phyloP scores from a whole-genome alignment of 805 yeast genomes.

The Starmera caribaea region DNA sequence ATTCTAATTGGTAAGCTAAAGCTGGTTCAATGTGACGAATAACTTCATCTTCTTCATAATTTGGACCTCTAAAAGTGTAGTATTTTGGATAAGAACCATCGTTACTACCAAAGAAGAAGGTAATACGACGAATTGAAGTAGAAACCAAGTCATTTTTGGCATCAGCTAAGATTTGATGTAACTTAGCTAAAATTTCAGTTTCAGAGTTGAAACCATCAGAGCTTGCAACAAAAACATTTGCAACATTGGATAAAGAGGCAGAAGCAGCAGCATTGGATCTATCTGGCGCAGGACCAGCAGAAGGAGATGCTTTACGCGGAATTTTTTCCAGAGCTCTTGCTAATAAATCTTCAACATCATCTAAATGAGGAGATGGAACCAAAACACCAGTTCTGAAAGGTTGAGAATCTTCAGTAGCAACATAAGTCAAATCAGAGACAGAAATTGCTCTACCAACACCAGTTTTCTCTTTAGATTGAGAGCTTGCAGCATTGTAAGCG shows the following conservation, averaged over 20 bases:
- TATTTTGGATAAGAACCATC: conserved; percentile 90
- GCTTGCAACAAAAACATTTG: conserved; percentile 67
- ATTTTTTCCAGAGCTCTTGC: conserved; percentile 64
- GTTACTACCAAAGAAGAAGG: conserved; percentile 78
- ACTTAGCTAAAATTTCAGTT: conserved; percentile 51
- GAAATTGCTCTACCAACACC: conserved; percentile 79
- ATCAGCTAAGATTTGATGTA: conserved; percentile 57
- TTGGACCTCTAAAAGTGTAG: conserved; percentile 89
- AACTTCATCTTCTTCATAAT: conserved; percentile 77
- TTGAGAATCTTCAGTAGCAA: conserved; percentile 57
- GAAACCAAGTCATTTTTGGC: conserved; percentile 59
- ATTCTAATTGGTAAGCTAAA: conserved; percentile 91
- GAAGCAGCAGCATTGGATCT: conserved; percentile 24
- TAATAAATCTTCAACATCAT: conserved; percentile 81
- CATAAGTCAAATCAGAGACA: conserved; percentile 83
- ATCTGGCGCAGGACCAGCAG: conserved; percentile 39
- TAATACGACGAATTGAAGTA: conserved; percentile 81
- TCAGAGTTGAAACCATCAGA: conserved; percentile 70
- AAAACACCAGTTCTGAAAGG: conserved; percentile 80
- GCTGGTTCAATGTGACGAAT: conserved; percentile 99
- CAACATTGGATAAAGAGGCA: conserved; percentile 58
- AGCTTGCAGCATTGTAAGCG: conserved; percentile 57
- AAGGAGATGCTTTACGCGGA: conserved; percentile 34
- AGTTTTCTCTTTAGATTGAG: conserved; percentile 34
- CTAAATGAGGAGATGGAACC: conserved; percentile 72